These are phyloP conservation scores for Hericium erinaceus DNA, from an alignment of 768 basidiomycete genomes.

Conservation along the genomic window DNA sequence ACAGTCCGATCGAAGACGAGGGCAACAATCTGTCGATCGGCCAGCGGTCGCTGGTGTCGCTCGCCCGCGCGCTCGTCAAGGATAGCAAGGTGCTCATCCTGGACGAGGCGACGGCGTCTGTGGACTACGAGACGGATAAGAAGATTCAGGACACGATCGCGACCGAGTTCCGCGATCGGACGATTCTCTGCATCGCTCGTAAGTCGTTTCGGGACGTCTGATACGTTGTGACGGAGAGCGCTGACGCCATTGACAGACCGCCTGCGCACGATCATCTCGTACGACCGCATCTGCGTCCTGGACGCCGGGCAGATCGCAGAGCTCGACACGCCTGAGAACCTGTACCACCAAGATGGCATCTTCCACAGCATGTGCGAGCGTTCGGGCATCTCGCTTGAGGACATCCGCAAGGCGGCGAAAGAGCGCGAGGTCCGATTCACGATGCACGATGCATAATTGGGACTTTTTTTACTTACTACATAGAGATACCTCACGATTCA, in stretches of 20 bases:
- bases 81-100: constrained; percentile 77
- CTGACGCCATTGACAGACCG: constrained; percentile 41
- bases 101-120: constrained; percentile 89
- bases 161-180: constrained; percentile 73
- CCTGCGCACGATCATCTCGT: constrained; percentile 76
- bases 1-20: constrained; percentile 79
- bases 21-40: constrained; percentile 79
- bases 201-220: constrained; percentile 21
- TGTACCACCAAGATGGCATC: constrained; percentile 55
- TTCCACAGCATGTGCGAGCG: constrained; percentile 84
- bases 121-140: constrained; percentile 83
- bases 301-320: constrained; percentile 77
- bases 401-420: constrained; percentile 40
- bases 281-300: constrained; percentile 85
- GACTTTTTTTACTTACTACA: not conserved
- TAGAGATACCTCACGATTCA: constrained; percentile 1
- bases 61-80: constrained; percentile 85
- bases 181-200: constrained; percentile 84
- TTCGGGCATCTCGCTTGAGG: constrained; percentile 65
- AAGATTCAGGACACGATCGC: constrained; percentile 90
- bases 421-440: not conserved
- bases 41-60: constrained; percentile 73
- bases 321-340: constrained; percentile 67
- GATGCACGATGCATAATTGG: not conserved
- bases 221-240: not conserved